Conservation (phyloP, 768 basidiomycete species). For the Rhizopogon roseolus region DNA sequence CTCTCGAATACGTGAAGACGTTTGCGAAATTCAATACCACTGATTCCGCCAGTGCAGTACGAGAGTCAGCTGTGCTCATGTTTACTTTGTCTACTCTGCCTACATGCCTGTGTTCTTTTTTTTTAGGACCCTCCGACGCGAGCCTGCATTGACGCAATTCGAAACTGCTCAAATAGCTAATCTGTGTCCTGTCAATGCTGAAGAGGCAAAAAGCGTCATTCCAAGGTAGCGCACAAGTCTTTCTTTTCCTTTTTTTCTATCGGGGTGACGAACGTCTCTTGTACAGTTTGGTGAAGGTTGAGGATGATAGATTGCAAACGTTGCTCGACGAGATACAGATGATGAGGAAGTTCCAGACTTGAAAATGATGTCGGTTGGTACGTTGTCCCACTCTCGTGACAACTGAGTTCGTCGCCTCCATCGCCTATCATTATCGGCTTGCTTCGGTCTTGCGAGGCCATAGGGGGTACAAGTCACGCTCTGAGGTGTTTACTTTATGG, state of each 20-base stretch:
- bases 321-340: constrained; percentile 86
- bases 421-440: background rate
- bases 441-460: background rate
- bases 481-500: background rate
- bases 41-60: constrained; percentile 79
- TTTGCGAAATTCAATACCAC: constrained; percentile 89
- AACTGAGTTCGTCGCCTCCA: background rate
- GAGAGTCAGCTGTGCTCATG: constrained; percentile 56
- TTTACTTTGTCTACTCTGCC: background rate
- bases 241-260: background rate
- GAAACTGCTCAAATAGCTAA: constrained; percentile 94
- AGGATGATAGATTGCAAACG: constrained; percentile 80
- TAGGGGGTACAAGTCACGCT: background rate
- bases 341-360: constrained; percentile 86
- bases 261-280: background rate
- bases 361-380: constrained; percentile 14
- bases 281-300: constrained; percentile 63
- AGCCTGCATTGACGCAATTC: constrained; percentile 79
- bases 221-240: constrained; percentile 55
- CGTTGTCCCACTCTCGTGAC: background rate
- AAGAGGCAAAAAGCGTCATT: constrained; percentile 88
- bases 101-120: background rate
- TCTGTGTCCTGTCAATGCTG: constrained; percentile 79
- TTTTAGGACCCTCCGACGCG: constrained; percentile 68
- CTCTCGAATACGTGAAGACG: constrained; percentile 85